These are phyloP conservation scores for Globisporangium lucens DNA, from an alignment of 352 stramenopile genomes.

Conservation along the genomic window DNA sequence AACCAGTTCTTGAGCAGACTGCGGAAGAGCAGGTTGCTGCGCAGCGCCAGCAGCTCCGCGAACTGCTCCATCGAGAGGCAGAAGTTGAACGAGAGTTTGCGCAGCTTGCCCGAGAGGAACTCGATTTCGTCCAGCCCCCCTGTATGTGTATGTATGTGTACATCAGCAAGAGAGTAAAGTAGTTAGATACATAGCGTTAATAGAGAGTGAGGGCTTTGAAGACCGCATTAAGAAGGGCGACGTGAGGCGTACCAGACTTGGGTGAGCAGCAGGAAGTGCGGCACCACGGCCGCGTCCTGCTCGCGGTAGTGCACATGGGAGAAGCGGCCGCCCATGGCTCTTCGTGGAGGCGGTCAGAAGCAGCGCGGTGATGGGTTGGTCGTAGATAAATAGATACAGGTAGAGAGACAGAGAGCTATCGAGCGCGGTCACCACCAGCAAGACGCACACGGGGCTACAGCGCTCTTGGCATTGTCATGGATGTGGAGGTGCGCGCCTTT, in stretches of 20 bases:
- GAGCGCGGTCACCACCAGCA: background rate
- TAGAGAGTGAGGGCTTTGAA: too few relatives aligned
- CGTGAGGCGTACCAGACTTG: conserved; percentile 47
- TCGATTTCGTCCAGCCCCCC: conserved; percentile 52
- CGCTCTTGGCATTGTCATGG: background rate
- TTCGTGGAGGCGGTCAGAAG: background rate
- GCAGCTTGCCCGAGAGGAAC: conserved; percentile 50
- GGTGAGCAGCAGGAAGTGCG: conserved; percentile 60
- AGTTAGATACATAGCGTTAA: too few relatives aligned
- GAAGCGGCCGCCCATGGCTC: conserved; percentile 61
- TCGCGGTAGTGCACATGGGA: conserved; percentile 74
- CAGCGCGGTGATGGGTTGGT: background rate
- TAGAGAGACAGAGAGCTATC: background rate
- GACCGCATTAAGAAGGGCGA: too few relatives aligned
- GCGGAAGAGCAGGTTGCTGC: conserved; percentile 55
- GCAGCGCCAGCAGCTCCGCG: conserved; percentile 56
- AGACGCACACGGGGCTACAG: background rate
- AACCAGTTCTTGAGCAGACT: conserved; percentile 59
- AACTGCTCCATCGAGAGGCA: conserved; percentile 64
- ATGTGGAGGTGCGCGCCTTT: conserved; percentile 3
- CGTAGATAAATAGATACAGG: background rate
- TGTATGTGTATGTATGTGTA: conserved; percentile 6
- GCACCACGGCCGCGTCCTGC: conserved; percentile 58
- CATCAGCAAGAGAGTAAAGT: background rate
- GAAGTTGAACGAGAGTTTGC: conserved; percentile 73